Evolutionary conservation across 2,329 filamentous ascomycete genomes (phyloP), one percentile per base, ranked within the genome.

Genomic region (Stagonosporopsis vannaccii): DNA sequence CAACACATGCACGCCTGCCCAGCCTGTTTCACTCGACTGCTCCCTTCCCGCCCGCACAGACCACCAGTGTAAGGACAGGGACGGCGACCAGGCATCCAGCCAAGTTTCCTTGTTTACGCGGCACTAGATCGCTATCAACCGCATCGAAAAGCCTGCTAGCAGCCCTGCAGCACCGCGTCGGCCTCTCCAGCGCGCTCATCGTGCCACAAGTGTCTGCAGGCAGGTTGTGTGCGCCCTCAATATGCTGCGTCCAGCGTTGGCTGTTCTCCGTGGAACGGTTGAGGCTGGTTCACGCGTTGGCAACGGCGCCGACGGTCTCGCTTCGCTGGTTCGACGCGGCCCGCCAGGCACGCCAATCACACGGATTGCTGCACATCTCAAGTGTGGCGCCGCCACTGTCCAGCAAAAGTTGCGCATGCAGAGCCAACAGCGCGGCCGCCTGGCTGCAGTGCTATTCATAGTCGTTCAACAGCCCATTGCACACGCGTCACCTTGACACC

Each of bases 11-110:
- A 42, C 44, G 46, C 45, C 44, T 45, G 45, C 44, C 32, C 45
- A 58, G 44, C 47, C 45, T 30, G 50, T 46, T 41, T 51, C 51
- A 59, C 54, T 32, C 30, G 13, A 15, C 13, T 56, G 47, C 51
- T 51, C 48, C 50, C 50, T 53, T 47, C 42, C 50, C 42, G 41
- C 12, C 35, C 35, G 53, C 47, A 51, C 53, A 25, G 37, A 28
- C 51, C 51, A 25, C 19, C 32, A n/a, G 19, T 47, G 39, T 44
- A 35, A 36, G 36, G 40, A 53, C 55, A 58, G 48, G 49, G 57
- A 50, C 44, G 30, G 19, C 44, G 39, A 49, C 17, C 50, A 50
- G 49, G 50, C 50, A 39, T 51, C 45, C 30, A 17, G 56, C 56
- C 56, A 58, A 54, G 56, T 15, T 32, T 32, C 13, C 30, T 32